Evolutionary conservation across 2,329 filamentous ascomycete species (phyloP), one percentile per base, ranked within the genome.

Genomic region (Xylariaceae sp.): DNA sequence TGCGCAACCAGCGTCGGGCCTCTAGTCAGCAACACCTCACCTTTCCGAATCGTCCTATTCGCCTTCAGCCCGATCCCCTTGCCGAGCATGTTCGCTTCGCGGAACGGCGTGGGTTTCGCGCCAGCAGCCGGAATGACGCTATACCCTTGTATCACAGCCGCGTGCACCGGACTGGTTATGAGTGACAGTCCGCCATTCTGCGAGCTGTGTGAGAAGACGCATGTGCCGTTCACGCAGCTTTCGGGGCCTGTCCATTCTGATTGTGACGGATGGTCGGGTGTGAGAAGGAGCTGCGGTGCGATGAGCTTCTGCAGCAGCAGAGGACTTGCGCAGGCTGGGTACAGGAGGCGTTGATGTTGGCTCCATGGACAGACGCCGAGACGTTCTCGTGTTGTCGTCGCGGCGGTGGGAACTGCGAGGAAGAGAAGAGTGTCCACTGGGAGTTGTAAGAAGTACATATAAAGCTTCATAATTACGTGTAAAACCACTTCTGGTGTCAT

Each of bases 41-140:
- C 69, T 15, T 58, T 62, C 11, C 39, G 50, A 35, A 73, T 69
- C 5, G 59, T 62, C 11, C 64, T 49, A 48, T 65, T 67, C 15
- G 69, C 70, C 11, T 71, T 50, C 31, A 72, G 51, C 0, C 70
- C 71, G 2, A 60, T 48, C 0, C 69, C 70, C 39, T 72, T 72
- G 1, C 66, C 67, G 0, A 61, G 54, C 1, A 72, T 52, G 2
- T 66, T 50, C 6, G 55, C 58, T 1, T 49, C 51, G 38, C 64
- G 57, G 39, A 64, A 71, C 0, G 67, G 61, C 2, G 53, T 51
- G 3, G 63, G 51, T 2, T 52, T 9, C 11, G 39, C 51, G 27
- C 44, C 39, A 30, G 46, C 17, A 11, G 52, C 53, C 1, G 11
- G 19, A 0, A 10, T 17, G n/a, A 42, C 2, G 11, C 55, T 49